Base-by-base conservation (phyloP, 1,139 yeast genomes). In the Zygosaccharomyces pseudobailii region DNA sequence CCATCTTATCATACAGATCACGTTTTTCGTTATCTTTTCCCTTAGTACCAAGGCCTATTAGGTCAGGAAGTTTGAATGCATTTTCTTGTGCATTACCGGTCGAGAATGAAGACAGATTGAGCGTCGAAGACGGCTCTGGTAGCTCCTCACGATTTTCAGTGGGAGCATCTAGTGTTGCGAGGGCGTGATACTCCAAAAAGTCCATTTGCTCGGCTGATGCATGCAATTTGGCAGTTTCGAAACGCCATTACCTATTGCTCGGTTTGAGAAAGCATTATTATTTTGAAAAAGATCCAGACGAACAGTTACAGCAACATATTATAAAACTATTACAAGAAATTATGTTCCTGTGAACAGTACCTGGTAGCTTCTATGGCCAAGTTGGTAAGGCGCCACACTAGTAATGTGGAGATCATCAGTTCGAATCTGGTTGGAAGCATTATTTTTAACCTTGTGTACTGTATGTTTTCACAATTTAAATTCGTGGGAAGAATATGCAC, bases 371-470 rank as follows among this genome's bases (percentile, higher is more conserved):
- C 62, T 61, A 61, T 61, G 66, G 65, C 66, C 66, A 62, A 62
- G 66, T 62, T 62, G 66, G 66, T 60, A 62, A 61, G 66, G 65
- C 65, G 64, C 64, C 64, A 60, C 64, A 61, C 64, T 61, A 60
- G 64, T 61, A 60, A 60, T 61, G 65, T 61, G 64, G 64, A 61
- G 64, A 60, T 59, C 65, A 54, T 60, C 65, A 54, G 65, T 61
- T 61, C 65, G 50, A 61, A 50, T 61, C 65, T 54, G 65, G 54
- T 54, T 61, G 65, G 62, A 59, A 61, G 65, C 65, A 59, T 43
- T 46, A 51, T 43, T 44, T 30, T 30, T 30, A 7, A 30, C 2
- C 4, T 10, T 3, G 2, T 2, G 20, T 24, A 6, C 27, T 6
- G 2, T 6, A 24, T 13, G 17, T 13, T 13, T 13, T 2, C 17